Evolutionary conservation across 192 early-diverging fungal genomes (phyloP).

Genomic region (Lunasporangiospora selenospora): DNA sequence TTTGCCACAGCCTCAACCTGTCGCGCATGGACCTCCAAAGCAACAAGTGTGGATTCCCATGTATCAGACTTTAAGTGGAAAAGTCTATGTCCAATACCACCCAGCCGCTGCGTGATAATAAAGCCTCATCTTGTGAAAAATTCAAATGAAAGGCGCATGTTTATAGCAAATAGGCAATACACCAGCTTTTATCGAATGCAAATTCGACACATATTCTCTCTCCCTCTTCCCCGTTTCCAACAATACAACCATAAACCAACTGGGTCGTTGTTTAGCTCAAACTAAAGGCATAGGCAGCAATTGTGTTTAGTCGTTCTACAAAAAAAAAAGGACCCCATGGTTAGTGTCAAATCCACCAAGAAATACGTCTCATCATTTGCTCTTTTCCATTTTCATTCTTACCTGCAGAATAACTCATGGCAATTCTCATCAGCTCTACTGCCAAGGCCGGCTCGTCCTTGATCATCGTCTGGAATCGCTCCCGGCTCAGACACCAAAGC

Average conservation of each 20-base stretch:
- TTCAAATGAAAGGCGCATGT: no score
- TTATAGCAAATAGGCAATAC: no score
- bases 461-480: constrained; percentile 64
- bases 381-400: no score
- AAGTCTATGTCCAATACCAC: constrained; percentile 40
- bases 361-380: no score
- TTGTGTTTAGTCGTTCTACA: constrained; percentile 39
- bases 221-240: no score
- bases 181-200: no score
- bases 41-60: constrained; percentile 43
- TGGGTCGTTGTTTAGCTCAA: constrained; percentile 39
- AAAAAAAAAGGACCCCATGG: constrained; percentile 66
- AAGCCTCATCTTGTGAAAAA: no score
- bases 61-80: constrained; percentile 23
- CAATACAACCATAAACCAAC: no score
- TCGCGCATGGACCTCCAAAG: constrained; percentile 7
- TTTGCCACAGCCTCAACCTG: neutral
- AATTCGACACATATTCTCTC: no score
- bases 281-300: constrained; percentile 38
- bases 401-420: constrained; percentile 70
- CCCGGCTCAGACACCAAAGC: constrained; percentile 72
- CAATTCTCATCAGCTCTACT: constrained; percentile 72
- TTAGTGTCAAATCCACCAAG: no score
- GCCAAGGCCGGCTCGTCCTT: constrained; percentile 65
- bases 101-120: no score